Conservation (phyloP, 768 basidiomycete species). For the Aureoboletus auriporus region DNA sequence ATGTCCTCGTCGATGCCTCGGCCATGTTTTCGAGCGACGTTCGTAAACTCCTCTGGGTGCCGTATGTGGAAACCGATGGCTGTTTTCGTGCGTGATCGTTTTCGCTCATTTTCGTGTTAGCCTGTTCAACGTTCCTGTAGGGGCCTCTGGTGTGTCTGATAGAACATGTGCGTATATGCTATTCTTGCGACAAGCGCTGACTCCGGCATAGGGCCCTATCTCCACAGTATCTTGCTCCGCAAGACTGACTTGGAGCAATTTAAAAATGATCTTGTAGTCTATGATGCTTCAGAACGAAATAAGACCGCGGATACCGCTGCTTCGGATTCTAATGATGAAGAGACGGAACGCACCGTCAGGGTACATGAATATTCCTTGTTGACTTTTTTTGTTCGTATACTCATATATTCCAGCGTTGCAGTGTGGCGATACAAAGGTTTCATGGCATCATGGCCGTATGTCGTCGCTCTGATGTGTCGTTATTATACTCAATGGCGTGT, state of each 20-base stretch:
- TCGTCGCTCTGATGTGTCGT: neutral
- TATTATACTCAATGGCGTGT: neutral
- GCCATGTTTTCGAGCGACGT: neutral
- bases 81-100: conserved; percentile 20
- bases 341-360: neutral
- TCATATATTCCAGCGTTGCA: conserved; percentile 5
- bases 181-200: neutral
- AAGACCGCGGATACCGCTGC: neutral
- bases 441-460: conserved; percentile 17
- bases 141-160: neutral
- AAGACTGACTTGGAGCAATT: conserved; percentile 14
- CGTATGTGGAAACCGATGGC: conserved; percentile 16
- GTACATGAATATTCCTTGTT: neutral
- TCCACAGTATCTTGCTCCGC: conserved; percentile 10
- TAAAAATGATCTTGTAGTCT: neutral
- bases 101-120: too few species aligned
- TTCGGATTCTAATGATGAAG: neutral
- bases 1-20: conserved; percentile 6
- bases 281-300: too few species aligned
- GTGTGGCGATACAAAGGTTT: neutral
- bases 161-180: conserved; percentile 12
- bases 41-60: conserved; percentile 14
- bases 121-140: conserved; percentile 1
- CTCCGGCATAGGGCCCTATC: conserved; percentile 17
- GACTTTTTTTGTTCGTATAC: neutral